Conservation (phyloP, 768 basidiomycete species). For the Steccherinum ochraceum region DNA sequence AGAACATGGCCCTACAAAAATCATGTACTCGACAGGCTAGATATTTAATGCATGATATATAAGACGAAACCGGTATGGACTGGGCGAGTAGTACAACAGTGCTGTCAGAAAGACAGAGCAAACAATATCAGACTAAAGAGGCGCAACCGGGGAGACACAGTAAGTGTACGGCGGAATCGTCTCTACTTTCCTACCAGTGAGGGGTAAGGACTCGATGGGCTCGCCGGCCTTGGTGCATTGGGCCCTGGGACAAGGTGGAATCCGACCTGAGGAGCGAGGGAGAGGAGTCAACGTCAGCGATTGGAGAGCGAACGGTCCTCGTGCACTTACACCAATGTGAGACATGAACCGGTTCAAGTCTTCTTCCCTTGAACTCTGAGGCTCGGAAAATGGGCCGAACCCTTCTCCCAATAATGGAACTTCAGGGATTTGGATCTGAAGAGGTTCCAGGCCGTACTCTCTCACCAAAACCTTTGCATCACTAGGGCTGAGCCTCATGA, state of each 20-base stretch:
- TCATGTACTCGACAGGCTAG: too few relatives aligned
- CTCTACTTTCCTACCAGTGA: too few relatives aligned
- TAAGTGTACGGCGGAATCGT: too few relatives aligned
- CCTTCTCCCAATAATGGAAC: background rate
- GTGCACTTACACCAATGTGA: conserved; percentile 8
- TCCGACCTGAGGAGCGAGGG: conserved; percentile 1
- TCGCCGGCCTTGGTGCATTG: background rate
- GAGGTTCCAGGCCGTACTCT: conserved; percentile 35
- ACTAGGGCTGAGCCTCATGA: conserved; percentile 38
- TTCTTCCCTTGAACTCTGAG: conserved; percentile 1
- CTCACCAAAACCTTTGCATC: conserved; percentile 33
- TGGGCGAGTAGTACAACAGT: too few relatives aligned
- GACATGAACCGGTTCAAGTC: conserved; percentile 7
- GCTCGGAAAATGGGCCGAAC: background rate
- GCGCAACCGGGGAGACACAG: too few relatives aligned
- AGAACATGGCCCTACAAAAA: too few relatives aligned
- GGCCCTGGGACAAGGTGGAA: conserved; percentile 4
- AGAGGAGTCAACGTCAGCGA: background rate
- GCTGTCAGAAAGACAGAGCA: too few relatives aligned
- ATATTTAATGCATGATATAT: too few relatives aligned
- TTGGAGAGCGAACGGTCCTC: background rate
- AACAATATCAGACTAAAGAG: too few relatives aligned
- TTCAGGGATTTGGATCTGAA: background rate
- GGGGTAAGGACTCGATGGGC: too few relatives aligned
- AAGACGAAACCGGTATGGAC: too few relatives aligned